Percentiles rank a stretch among this genome's conserved stretches.
Conservation (phyloP, 352 stramenopile species). For the Elongisporangium anandrum region DNA sequence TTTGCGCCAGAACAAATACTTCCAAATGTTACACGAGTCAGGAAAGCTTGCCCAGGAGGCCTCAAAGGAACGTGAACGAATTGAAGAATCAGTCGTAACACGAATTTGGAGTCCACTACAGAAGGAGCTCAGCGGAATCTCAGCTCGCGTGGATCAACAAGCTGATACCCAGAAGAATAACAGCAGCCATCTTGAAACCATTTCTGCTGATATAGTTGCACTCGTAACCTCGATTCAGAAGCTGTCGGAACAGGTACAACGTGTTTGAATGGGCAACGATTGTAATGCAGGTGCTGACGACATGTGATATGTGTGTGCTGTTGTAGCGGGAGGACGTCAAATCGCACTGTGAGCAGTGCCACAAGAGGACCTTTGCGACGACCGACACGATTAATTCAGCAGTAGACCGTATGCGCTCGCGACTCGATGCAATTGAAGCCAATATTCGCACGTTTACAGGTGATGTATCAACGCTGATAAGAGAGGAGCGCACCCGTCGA, state of each 20-base stretch:
- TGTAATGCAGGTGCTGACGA: conserved; percentile 1
- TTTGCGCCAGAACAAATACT: conserved; percentile 10
- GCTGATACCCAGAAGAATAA: not conserved
- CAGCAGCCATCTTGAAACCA: not conserved
- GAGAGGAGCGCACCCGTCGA: not conserved
- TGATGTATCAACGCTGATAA: not conserved
- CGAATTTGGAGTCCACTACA: conserved; percentile 6
- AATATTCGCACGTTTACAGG: not conserved
- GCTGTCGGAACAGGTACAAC: conserved; percentile 23
- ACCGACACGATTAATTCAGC: not conserved
- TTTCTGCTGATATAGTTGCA: not conserved
- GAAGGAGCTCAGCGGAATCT: conserved; percentile 1
- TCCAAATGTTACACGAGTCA: conserved; percentile 4
- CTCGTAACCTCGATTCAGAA: conserved; percentile 15
- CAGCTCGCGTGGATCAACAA: conserved; percentile 1
- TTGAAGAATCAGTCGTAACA: not conserved
- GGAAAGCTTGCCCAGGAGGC: not conserved
- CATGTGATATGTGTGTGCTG: not conserved
- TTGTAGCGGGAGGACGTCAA: conserved; percentile 8
- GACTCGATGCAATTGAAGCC: not conserved
- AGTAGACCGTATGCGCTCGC: not conserved
- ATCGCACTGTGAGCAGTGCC: conserved; percentile 9
- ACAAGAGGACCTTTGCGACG: not conserved
- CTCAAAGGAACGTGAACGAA: not conserved
- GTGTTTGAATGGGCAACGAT: not conserved